A percentile compares a stretch with the other conserved stretches of the same genome.
Evolutionary conservation across 2,329 filamentous ascomycete species (phyloP).

Genomic region (Calonectria pauciramosa): DNA sequence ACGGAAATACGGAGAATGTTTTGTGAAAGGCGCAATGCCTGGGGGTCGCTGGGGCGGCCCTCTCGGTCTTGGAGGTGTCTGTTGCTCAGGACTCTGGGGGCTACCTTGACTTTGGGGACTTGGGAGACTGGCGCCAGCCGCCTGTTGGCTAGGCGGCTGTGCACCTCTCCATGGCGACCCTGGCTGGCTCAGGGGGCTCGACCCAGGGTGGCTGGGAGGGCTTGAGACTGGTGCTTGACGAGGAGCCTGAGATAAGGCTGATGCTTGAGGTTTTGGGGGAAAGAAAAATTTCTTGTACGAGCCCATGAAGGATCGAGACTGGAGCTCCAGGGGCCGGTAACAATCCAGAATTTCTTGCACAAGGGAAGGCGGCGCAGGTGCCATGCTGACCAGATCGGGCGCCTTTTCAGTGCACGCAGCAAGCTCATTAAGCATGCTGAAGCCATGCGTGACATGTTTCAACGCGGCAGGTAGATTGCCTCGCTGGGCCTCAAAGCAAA

Average conservation of each 20-base stretch:
- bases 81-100: slow-evolving; percentile 40
- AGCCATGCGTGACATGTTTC: slow-evolving; percentile 57
- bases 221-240: slow-evolving; percentile 24
- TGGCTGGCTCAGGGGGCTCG: slow-evolving; percentile 46
- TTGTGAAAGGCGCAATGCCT: slow-evolving; percentile 53
- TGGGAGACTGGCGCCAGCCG: slow-evolving; percentile 40
- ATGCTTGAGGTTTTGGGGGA: slow-evolving; percentile 37
- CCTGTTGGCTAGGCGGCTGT: slow-evolving; percentile 11
- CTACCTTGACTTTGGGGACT: slow-evolving; percentile 53
- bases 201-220: slow-evolving; percentile 20
- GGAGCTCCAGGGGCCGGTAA: slow-evolving; percentile 55
- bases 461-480: slow-evolving; percentile 56
- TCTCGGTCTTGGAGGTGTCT: slow-evolving; percentile 34
- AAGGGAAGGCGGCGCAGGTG: slow-evolving; percentile 52
- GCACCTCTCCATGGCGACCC: slow-evolving; percentile 42
- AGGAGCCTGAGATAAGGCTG: slow-evolving; percentile 14
- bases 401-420: slow-evolving; percentile 53
- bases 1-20: slow-evolving; percentile 54
- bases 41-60: slow-evolving; percentile 42
- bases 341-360: slow-evolving; percentile 57
- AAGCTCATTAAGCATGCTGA: slow-evolving; percentile 57
- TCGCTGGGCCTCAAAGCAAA: slow-evolving; percentile 57
- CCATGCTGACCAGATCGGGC: slow-evolving; percentile 53
- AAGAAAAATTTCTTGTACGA: slow-evolving; percentile 54
- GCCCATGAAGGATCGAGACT: slow-evolving; percentile 56